These are phyloP conservation scores for Hyaloperonospora arabidopsidis DNA, from an alignment of 352 stramenopile genomes.

Conservation along the genomic window DNA sequence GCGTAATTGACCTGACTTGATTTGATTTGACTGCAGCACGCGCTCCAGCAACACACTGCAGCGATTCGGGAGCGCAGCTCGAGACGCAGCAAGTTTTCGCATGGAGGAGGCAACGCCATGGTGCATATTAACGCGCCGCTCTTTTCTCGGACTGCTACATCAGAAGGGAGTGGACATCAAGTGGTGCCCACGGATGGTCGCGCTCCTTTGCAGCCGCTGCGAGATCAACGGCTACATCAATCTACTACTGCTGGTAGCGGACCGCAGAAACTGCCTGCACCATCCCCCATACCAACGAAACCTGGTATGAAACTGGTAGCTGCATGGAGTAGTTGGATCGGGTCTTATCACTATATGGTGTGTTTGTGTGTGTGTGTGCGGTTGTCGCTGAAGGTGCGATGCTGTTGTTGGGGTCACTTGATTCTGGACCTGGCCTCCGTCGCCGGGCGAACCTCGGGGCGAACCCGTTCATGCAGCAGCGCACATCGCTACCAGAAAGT, in stretches of 20 bases:
- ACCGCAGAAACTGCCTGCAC: conserved; percentile 13
- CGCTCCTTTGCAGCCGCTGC: conserved; percentile 18
- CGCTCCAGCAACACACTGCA: conserved; percentile 52
- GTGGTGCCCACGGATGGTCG: conserved; percentile 22
- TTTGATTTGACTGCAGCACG: conserved; percentile 32
- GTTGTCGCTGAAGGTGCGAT: conserved; percentile 12
- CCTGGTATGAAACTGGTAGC: conserved; percentile 15
- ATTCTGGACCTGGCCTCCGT: conserved; percentile 37
- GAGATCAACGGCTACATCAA: conserved; percentile 12
- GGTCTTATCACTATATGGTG: not conserved
- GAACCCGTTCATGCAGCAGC: conserved; percentile 73
- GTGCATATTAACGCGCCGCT: conserved; percentile 75
- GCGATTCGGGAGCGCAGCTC: conserved; percentile 70
- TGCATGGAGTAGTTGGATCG: not conserved
- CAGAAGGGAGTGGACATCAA: conserved; percentile 13
- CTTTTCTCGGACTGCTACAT: conserved; percentile 43
- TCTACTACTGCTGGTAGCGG: conserved; percentile 12
- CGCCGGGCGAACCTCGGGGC: conserved; percentile 53
- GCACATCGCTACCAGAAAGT: conserved; percentile 24
- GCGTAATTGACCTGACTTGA: conserved; percentile 5
- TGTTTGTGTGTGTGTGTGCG: not conserved
- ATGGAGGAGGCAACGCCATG: conserved; percentile 59
- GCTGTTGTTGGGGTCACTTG: conserved; percentile 14
- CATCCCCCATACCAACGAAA: conserved; percentile 17
- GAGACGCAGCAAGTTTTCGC: conserved; percentile 74